A percentile compares a stretch with the other conserved stretches of the same genome.
phyloP scores from a whole-genome alignment of 2,329 filamentous ascomycete genomes.

The Trichoderma arundinaceum region DNA sequence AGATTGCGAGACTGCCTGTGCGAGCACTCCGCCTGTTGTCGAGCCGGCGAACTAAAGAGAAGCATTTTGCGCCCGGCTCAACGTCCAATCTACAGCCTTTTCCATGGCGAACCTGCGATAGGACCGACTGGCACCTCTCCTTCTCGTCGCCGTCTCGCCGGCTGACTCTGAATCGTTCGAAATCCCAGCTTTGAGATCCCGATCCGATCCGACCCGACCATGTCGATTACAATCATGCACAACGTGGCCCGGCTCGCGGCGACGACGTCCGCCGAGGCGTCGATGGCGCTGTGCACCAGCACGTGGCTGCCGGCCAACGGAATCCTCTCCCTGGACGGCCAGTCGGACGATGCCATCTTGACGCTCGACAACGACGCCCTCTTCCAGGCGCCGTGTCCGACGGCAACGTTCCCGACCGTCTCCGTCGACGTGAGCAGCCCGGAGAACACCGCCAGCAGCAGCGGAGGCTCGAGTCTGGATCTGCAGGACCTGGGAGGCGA shows the following conservation, averaged over 20 bases:
- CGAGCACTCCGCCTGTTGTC: not conserved
- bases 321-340: slow-evolving; percentile 55
- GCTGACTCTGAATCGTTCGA: slow-evolving; percentile 4
- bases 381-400: slow-evolving; percentile 52
- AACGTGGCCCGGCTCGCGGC: slow-evolving; percentile 31
- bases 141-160: slow-evolving; percentile 29
- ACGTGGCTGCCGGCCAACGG: slow-evolving; percentile 53
- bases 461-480: slow-evolving; percentile 37
- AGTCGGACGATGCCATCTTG: slow-evolving; percentile 53
- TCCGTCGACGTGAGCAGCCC: slow-evolving; percentile 44
- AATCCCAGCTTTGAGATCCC: not conserved
- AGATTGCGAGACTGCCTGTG: not conserved
- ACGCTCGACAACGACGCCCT: slow-evolving; percentile 64
- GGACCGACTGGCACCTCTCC: slow-evolving; percentile 23
- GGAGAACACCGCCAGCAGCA: slow-evolving; percentile 36
- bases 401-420: slow-evolving; percentile 35
- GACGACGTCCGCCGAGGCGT: slow-evolving; percentile 40
- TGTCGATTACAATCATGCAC: slow-evolving; percentile 18
- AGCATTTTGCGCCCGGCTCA: not conserved
- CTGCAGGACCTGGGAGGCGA: slow-evolving; percentile 24
- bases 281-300: slow-evolving; percentile 48
- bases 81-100: not conserved
- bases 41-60: not conserved
- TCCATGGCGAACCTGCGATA: slow-evolving; percentile 32
- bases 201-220: slow-evolving; percentile 1